A percentile compares a stretch with the other conserved stretches of the same genome.
These are phyloP conservation scores for Ophiostoma perfectum DNA, from an alignment of 2,329 filamentous ascomycete genomes.

Conservation along the genomic window DNA sequence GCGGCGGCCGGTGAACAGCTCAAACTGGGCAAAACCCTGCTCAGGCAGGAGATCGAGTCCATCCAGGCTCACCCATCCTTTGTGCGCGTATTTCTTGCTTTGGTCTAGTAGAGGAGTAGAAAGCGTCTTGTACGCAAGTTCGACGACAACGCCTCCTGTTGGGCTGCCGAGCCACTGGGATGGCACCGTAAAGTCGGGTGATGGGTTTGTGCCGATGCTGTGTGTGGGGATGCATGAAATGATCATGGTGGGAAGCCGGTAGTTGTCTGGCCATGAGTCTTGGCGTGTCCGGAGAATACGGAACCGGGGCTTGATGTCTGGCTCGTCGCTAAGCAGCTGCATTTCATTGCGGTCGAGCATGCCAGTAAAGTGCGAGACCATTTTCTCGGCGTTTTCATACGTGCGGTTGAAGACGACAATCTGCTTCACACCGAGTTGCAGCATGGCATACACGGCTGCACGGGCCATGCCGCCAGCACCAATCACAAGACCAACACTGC, in stretches of 20 bases:
- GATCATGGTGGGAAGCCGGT: slow-evolving; percentile 63
- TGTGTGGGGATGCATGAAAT: slow-evolving; percentile 68
- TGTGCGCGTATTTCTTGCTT: slow-evolving; percentile 48
- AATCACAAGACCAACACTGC: slow-evolving; percentile 51
- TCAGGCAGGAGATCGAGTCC: slow-evolving; percentile 67
- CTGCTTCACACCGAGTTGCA: slow-evolving; percentile 65
- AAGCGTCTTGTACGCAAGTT: slow-evolving; percentile 66
- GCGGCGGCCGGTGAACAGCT: slow-evolving; percentile 67
- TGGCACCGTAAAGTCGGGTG: slow-evolving; percentile 65
- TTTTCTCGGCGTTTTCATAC: slow-evolving; percentile 50
- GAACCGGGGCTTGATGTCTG: slow-evolving; percentile 28
- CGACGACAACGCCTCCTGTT: slow-evolving; percentile 67
- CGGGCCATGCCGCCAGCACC: slow-evolving; percentile 67
- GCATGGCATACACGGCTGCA: slow-evolving; percentile 66
- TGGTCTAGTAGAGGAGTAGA: slow-evolving; percentile 63
- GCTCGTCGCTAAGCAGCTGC: slow-evolving; percentile 27
- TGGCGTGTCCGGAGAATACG: slow-evolving; percentile 51
- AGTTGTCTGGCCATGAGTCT: slow-evolving; percentile 57
- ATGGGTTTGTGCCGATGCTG: slow-evolving; percentile 52
- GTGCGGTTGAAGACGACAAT: slow-evolving; percentile 69
- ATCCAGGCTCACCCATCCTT: slow-evolving; percentile 65
- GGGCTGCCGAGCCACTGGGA: slow-evolving; percentile 62
- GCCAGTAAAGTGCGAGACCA: slow-evolving; percentile 62
- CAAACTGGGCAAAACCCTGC: slow-evolving; percentile 71
- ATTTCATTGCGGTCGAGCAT: slow-evolving; percentile 37